Conservation (phyloP, 108 stramenopile species). For the Discostella pseudostelligera region DNA sequence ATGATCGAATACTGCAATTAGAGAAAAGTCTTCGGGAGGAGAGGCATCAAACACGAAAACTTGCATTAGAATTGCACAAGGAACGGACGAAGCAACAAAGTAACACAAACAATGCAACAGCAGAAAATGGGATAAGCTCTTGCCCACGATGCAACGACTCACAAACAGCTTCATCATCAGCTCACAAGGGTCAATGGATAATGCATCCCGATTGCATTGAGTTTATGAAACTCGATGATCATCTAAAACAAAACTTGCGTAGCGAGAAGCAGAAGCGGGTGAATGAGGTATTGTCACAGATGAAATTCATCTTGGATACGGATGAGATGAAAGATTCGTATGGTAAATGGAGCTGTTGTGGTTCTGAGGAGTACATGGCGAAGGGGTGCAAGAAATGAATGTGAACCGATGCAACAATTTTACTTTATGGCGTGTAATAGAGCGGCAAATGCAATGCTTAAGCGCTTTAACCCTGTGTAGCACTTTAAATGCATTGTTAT, state of each 20-base stretch:
- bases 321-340: slow-evolving; percentile 56
- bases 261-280: slow-evolving; percentile 66
- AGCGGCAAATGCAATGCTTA: no score
- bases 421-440: no score
- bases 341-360: slow-evolving; percentile 68
- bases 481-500: no score
- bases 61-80: slow-evolving; percentile 42
- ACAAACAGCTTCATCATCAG: not conserved
- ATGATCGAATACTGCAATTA: slow-evolving; percentile 22
- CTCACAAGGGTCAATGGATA: slow-evolving; percentile 58
- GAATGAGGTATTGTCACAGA: slow-evolving; percentile 55
- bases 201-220: slow-evolving; percentile 63
- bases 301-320: slow-evolving; percentile 74
- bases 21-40: slow-evolving; percentile 41
- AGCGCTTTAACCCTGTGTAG: no score
- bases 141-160: slow-evolving; percentile 25
- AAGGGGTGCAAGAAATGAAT: slow-evolving; percentile 31
- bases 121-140: not conserved
- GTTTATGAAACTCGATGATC: slow-evolving; percentile 60
- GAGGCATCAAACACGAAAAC: slow-evolving; percentile 35
- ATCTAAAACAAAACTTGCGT: slow-evolving; percentile 66
- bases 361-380: slow-evolving; percentile 42
- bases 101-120: not conserved
- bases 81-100: slow-evolving; percentile 26
- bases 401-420: no score